Percentiles rank a stretch among this genome's conserved stretches.
Evolutionary conservation across 2,329 filamentous ascomycete species (phyloP).

Genomic region (Fusarium sp.): DNA sequence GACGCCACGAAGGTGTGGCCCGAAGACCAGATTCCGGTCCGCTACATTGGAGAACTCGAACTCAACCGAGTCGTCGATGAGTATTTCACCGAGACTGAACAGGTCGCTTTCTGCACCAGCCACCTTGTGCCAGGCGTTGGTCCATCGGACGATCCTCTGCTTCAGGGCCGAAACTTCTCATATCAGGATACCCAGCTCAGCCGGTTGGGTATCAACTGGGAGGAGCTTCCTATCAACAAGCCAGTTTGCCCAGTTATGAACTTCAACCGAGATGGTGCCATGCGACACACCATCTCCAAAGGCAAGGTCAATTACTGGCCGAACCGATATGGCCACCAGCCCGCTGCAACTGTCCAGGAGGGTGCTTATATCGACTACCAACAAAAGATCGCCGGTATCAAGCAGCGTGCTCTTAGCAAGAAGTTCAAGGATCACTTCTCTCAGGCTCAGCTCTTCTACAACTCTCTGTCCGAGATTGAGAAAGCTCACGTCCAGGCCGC

Average conservation of each 20-base stretch:
- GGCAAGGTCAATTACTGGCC: constrained; percentile 75
- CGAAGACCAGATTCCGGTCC: constrained; percentile 77
- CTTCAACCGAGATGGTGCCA: constrained; percentile 78
- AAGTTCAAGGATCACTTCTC: constrained; percentile 84
- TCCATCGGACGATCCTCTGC: constrained; percentile 78
- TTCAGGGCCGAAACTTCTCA: constrained; percentile 77
- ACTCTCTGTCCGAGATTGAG: constrained; percentile 75
- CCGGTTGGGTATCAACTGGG: constrained; percentile 78
- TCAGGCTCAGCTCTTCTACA: constrained; percentile 86
- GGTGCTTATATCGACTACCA: constrained; percentile 75
- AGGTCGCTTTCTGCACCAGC: constrained; percentile 83
- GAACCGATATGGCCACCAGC: constrained; percentile 69
- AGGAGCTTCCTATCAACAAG: constrained; percentile 81
- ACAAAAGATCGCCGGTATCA: constrained; percentile 74
- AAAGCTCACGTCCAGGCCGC: constrained; percentile 77
- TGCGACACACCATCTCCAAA: constrained; percentile 76
- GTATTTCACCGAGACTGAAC: constrained; percentile 84
- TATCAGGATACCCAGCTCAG: constrained; percentile 76
- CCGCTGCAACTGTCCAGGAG: constrained; percentile 69
- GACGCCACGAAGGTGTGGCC: constrained; percentile 91
- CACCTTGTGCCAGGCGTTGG: constrained; percentile 84
- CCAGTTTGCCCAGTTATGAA: constrained; percentile 81
- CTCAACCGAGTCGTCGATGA: constrained; percentile 84
- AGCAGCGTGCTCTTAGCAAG: constrained; percentile 72
- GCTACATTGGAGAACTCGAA: constrained; percentile 82